Evolutionary conservation across 2,329 filamentous ascomycete genomes (phyloP).

Genomic region (Pseudonectria buxi): DNA sequence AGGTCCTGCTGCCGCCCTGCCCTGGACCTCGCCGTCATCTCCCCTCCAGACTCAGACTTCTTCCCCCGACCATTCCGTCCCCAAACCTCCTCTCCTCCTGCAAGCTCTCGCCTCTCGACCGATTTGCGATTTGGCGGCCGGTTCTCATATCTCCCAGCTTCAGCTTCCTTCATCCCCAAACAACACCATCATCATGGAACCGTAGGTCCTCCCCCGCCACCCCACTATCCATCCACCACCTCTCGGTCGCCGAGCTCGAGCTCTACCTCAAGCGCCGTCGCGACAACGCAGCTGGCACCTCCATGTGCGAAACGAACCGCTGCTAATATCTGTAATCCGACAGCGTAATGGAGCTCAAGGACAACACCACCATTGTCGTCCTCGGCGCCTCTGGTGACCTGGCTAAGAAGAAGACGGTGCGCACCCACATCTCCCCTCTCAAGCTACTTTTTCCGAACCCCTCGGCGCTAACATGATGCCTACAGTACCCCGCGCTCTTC

Average conservation of each 20-base stretch:
- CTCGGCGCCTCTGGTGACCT: slow-evolving; percentile 95
- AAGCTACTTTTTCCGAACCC: slow-evolving; percentile 7
- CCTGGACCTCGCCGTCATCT: slow-evolving; percentile 17
- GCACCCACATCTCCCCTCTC: slow-evolving; percentile 22
- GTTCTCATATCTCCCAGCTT: no score
- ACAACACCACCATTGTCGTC: slow-evolving; percentile 95
- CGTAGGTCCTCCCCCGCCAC: no score
- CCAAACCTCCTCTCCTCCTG: slow-evolving; percentile 21
- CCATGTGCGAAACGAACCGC: slow-evolving; percentile 5
- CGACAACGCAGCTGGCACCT: neutral
- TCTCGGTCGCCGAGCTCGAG: no score
- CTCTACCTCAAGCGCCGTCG: no score
- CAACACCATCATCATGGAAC: no score
- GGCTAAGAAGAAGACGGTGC: slow-evolving; percentile 98
- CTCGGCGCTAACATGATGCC: slow-evolving; percentile 16
- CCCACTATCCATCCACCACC: no score
- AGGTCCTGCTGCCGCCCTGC: slow-evolving; percentile 13
- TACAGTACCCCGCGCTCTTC: slow-evolving; percentile 90
- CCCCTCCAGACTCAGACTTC: slow-evolving; percentile 9
- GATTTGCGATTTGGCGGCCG: no score
- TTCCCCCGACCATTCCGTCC: slow-evolving; percentile 11
- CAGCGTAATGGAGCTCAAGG: slow-evolving; percentile 82
- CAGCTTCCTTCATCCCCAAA: no score
- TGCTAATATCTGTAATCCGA: slow-evolving; percentile 6
- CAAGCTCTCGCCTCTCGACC: slow-evolving; percentile 8